Base-by-base conservation (phyloP, 2,329 filamentous ascomycete genomes). In the Colletotrichum musae region DNA sequence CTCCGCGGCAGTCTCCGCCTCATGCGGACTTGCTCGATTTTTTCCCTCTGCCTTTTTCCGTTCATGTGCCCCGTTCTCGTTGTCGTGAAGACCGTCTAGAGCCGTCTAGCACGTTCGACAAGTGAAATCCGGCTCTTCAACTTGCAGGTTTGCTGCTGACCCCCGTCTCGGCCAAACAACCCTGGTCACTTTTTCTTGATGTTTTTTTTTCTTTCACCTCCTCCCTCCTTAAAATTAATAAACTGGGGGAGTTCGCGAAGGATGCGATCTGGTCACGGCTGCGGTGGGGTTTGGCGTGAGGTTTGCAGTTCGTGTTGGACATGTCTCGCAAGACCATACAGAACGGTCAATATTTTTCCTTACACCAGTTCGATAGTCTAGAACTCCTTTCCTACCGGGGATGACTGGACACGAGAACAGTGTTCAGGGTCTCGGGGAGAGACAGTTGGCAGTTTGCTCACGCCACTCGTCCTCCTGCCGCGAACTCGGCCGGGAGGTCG, bases 241-340 rank as follows among this genome's bases (percentile, higher is more conserved):
- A 7, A 18, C 36, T 50, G 45, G 52, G 59, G 21, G 16, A 52
- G 39, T 41, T 16, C 1, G 39, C 5, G 32, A 36, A 48, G 54
- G 48, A 64, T 59, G 60, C 41, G 54, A 65, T 68, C 65, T 36
- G 61, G 32, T 65, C 65, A 65, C 65, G 50, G 51, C 52, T 18
- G 39, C 57, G 6, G 60, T 58, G 48, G 65, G 53, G 24, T 45
- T 47, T 18, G 52, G 57, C 51, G 58, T 67, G 64, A 57, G 47
- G 32, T 63, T n/a, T 58, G 57, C 64, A 56, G 13, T 32, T 57
- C 21, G 51, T 43, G 57, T 66, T 57, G 60, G 60, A 51, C 32
- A 45, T 58, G 60, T 64, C 48, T 64, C 36, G 48, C 53, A 48
- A 41, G 21, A 9, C 39, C 13, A 24, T 57, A 43, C 10, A 64